Evolutionary conservation across 2,329 filamentous ascomycete genomes (phyloP), one percentile per base, ranked within the genome.

Genomic region (Colletotrichum cuscutae): DNA sequence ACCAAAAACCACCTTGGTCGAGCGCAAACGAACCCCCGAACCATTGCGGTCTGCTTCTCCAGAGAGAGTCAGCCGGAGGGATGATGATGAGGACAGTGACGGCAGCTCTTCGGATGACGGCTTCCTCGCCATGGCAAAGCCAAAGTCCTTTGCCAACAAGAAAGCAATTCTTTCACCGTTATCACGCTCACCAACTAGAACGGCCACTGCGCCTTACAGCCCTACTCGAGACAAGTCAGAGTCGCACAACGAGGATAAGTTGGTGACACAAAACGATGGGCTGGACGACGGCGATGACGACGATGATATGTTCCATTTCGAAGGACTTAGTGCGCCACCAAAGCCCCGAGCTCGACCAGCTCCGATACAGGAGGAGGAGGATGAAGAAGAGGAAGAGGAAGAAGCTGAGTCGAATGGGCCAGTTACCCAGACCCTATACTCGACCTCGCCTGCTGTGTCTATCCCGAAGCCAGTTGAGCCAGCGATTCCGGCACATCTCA

Each of bases 231-330:
- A 58, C n/a, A 72, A 63, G 35, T 26, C 53, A 8, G 54, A 24
- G 32, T 35, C 60, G n/a, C 54, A 13, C n/a, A 49, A 28, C 22
- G 54, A 56, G 22, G 19, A 5, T 13, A 62, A 59, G 57, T 19
- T 42, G 12, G 6, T 28, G 19, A 28, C 42, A 42, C 35, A 37
- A 46, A 24, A 24, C 22, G 68, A 67, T 76, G 32, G 75, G 67
- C 35, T 73, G 65, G 54, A 61, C 4, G 64, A 67, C 0, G 66
- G 69, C 11, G 32, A 35, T 4, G 22, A 58, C 66, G 68, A 84
- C 4, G 84, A 85, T 35, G 84, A 84, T 8, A 77, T 88, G 75
- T 88, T 88, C 73, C 78, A 84, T 5, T 88, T 88, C 67, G 86
- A 88, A 63, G 80, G 81, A 1, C 76, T 81, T 11, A 80, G 77